A percentile compares a stretch with the other conserved stretches of the same genome.
Conservation (phyloP, 2,329 filamentous ascomycete species). For the Immersiporthe knoxdaviesiana region DNA sequence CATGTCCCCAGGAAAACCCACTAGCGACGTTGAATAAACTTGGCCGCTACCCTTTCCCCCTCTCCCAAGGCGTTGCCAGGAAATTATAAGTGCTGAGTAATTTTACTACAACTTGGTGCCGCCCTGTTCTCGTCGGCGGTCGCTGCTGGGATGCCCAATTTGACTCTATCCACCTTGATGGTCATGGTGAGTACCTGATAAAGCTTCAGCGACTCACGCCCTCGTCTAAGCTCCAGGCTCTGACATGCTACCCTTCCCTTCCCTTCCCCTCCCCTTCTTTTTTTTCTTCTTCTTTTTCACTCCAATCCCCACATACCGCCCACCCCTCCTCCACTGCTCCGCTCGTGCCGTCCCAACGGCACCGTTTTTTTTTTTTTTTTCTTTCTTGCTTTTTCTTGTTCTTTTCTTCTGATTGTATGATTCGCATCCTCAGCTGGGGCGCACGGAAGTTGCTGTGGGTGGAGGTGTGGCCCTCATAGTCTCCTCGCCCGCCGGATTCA, state of each 20-base stretch:
- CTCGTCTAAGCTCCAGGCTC: slow-evolving; percentile 3
- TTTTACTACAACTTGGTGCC: neutral
- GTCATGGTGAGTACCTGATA: neutral
- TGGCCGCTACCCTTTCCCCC: too few species aligned
- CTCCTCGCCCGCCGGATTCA: neutral
- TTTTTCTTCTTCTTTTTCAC: neutral
- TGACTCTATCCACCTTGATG: neutral
- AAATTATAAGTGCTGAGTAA: slow-evolving; percentile 1
- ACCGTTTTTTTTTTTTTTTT: neutral
- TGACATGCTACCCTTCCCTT: neutral
- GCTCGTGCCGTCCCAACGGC: neutral
- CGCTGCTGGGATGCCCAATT: neutral
- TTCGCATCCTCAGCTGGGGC: neutral
- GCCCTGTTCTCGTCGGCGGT: neutral
- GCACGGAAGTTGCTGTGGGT: neutral
- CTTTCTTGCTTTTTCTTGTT: neutral
- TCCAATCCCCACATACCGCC: neutral
- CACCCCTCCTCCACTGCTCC: neutral
- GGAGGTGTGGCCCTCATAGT: neutral
- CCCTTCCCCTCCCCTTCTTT: neutral
- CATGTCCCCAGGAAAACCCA: neutral
- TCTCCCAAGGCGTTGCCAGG: neutral
- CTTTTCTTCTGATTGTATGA: neutral
- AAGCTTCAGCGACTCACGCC: neutral
- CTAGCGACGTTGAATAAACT: neutral